Evolutionary conservation across 1,284 basidiomycete genomes (phyloP), one percentile per base, ranked within the genome.

Genomic region (Puccinia horiana): DNA sequence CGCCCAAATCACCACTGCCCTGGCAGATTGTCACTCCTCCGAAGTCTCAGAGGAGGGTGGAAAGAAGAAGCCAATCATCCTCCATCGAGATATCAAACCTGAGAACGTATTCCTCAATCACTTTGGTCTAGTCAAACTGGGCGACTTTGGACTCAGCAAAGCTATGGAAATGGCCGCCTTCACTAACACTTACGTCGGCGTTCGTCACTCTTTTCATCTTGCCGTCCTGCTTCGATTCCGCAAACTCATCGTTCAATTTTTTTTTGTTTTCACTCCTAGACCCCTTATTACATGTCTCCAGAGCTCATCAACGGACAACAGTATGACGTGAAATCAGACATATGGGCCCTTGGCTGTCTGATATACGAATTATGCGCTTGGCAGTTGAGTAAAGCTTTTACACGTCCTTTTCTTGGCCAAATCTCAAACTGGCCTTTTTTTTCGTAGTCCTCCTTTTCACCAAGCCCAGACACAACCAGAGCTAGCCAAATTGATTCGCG

Each of bases 201-300:
- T 96, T 86, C 83, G 93, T 88, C 12, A 32, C 54, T 29, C n/a
- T n/a, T 70, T 32, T 32, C 23, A 32, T 6, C 20, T n/a, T 75
- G 5, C 73, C 52, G 20, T 76, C 37, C 2, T 52, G 67, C 52
- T 32, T 70, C 65, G 32, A 23, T 52, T 65, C 54, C 37, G 35
- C 35, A 20, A 6, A 69, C 44, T 72, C n/a, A 72, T 32, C n/a
- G 2, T 2, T 20, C 37, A 23, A 49, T 9, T 42, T 29, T 56
- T 44, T 4, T 44, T 75, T 75, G 35, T 58, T 76, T n/a, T 37
- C 82, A 81, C 47, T 58, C 54, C 12, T 84, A 95, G 93, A 98
- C 96, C 12, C 96, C 96, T 1, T 96, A 98, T 85, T 98, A 99
- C 88, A 98, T 99, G 96, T 96, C 94, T 0, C 96, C 96, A 0